These are phyloP conservation scores for Phytophthora gonapodyides DNA, from an alignment of 352 stramenopile species.

Conservation along the genomic window DNA sequence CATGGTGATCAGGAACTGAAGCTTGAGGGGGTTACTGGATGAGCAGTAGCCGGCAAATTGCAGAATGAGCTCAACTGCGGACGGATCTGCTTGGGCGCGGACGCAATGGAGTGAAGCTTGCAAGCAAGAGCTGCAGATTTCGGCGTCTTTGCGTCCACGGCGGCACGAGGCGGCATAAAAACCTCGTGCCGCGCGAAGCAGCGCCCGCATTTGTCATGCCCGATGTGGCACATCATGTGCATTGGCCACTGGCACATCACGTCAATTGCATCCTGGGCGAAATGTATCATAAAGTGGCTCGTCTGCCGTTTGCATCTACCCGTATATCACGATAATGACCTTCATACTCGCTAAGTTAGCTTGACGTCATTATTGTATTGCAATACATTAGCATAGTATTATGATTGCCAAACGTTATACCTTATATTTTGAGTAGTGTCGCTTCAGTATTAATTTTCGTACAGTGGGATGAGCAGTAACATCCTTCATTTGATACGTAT, in stretches of 20 bases:
- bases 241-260: conserved; percentile 16
- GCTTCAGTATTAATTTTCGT: conserved; percentile 14
- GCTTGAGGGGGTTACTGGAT: conserved; percentile 23
- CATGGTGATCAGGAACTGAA: conserved; percentile 22
- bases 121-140: conserved; percentile 29
- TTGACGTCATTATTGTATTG: no score
- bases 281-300: not conserved
- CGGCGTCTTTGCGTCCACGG: conserved; percentile 24
- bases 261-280: conserved; percentile 9
- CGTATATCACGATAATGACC: conserved; percentile 7
- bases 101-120: conserved; percentile 14
- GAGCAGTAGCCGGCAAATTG: conserved; percentile 25
- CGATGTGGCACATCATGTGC: no score
- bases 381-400: not conserved
- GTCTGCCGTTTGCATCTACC: conserved; percentile 2
- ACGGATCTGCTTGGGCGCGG: conserved; percentile 1
- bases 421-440: not conserved
- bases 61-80: conserved; percentile 23
- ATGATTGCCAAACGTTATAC: not conserved
- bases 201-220: conserved; percentile 12
- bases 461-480: no score
- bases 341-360: not conserved
- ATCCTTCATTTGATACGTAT: not conserved
- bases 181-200: conserved; percentile 21
- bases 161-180: conserved; percentile 28